These are phyloP conservation scores for Rubia balearica DNA, from an alignment of 305 asterid genomes.

Conservation along the genomic window DNA sequence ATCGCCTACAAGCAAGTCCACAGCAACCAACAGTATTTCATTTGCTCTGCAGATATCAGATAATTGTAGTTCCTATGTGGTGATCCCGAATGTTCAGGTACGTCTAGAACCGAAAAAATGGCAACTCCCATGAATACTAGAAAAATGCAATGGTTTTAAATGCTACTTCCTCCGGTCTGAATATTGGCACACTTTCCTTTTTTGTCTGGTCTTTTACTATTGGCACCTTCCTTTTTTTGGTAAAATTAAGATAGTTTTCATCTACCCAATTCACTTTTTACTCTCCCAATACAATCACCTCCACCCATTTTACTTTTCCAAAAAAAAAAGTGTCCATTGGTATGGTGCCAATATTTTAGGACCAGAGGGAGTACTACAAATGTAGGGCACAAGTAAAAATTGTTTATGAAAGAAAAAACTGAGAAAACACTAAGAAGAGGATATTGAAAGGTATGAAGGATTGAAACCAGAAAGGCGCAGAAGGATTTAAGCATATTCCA, in stretches of 20 bases:
- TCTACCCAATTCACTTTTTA: too few species aligned
- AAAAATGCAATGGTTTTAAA: neutral
- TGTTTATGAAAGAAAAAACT: neutral
- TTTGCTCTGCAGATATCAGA: neutral
- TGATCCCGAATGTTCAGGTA: neutral
- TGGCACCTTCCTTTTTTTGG: too few species aligned
- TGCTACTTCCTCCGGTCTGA: too few species aligned
- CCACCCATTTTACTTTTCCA: too few species aligned
- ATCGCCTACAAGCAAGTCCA: neutral
- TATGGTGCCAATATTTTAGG: too few species aligned
- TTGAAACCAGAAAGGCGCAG: neutral
- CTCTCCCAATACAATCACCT: too few species aligned
- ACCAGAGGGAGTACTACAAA: too few species aligned
- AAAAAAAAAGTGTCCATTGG: too few species aligned
- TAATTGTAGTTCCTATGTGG: neutral
- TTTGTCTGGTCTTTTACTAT: too few species aligned
- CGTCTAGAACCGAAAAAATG: neutral
- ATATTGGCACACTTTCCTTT: too few species aligned
- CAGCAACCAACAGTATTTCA: neutral
- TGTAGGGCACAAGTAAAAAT: neutral
- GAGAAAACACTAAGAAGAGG: neutral
- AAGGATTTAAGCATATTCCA: neutral
- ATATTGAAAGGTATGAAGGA: neutral
- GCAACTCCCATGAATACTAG: neutral
- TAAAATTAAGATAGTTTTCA: too few species aligned